Evolutionary conservation across 768 basidiomycete species (phyloP), one percentile per base, ranked within the genome.

Genomic region (Naganishia antarctica): DNA sequence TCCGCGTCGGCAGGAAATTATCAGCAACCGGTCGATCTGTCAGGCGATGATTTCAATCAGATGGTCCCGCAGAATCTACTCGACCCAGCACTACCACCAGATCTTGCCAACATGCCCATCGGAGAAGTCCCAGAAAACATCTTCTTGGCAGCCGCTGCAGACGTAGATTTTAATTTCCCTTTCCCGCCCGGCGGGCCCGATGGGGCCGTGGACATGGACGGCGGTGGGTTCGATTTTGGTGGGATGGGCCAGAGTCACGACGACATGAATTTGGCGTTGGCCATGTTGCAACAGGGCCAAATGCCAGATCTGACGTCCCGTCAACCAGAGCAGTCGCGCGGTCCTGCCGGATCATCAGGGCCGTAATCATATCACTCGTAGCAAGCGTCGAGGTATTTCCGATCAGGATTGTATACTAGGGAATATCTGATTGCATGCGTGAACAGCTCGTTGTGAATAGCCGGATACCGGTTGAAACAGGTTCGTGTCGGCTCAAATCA

Each of bases 51-150:
- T 12, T 57, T 40, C 53, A 57, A 21, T n/a, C 37, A 57, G 12
- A 57, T 53, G 37, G 53, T 57, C 4, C 53, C 53, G 16, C 53
- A 15, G 18, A 57, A 57, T 34, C 37, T 57, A 29, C 53, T 57
- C 53, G 53, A 57, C 13, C 53, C 53, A 25, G 53, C 53, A 25
- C 26, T 57, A 21, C 53, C 53, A 21, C 53, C 53, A 13, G 37
- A 57, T 16, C n/a, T 57, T 32, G 53, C 53, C 53, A 57, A 57
- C 23, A 57, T 57, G 53, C 53, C 53, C 3, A 57, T 57, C 9
- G 53, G 53, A 11, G 53, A 57, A 57, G 53, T 57, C 15, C 53
- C 53, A 18, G 53, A 57, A 26, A 57, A 57, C 34, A 57, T 57
- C 26, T 57, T 57, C 37, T 21, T 57, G 9, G 53, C 53, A 32